Conservation (phyloP, 148 eudicot genomes). For the Silene latifolia region DNA sequence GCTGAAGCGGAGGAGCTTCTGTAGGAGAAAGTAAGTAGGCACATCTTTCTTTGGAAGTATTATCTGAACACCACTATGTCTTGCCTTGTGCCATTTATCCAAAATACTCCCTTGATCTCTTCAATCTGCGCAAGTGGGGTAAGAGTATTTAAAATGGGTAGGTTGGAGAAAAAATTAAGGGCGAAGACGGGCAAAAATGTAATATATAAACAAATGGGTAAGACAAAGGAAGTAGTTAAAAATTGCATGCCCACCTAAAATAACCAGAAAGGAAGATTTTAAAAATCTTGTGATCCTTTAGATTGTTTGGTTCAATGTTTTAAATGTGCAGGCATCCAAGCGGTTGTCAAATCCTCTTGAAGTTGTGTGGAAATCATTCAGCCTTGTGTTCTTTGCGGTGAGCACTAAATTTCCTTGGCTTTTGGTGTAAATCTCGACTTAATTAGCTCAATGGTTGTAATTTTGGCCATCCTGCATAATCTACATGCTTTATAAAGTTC, state of each 20-base stretch:
- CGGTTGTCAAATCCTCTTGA: conserved; percentile 75
- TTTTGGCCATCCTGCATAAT: not conserved
- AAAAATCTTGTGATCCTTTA: not conserved
- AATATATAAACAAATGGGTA: not conserved
- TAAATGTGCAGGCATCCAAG: conserved; percentile 51
- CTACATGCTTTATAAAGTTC: not conserved
- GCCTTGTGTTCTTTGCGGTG: conserved; percentile 91
- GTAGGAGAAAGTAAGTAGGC: conserved; percentile 64
- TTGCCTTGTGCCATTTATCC: too few relatives aligned
- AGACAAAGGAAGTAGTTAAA: not conserved
- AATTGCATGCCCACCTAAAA: not conserved
- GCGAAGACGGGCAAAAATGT: not conserved
- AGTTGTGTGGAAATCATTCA: conserved; percentile 88
- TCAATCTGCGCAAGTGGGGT: not conserved
- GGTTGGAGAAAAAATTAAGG: not conserved
- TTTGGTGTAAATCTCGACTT: not conserved
- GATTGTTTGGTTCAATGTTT: not conserved
- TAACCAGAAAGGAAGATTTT: not conserved
- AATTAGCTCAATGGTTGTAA: not conserved
- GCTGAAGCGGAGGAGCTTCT: conserved; percentile 93
- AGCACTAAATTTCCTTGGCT: conserved; percentile 33
- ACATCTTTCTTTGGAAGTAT: not conserved
- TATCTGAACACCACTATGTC: too few relatives aligned
- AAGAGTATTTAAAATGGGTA: not conserved
- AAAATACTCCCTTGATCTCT: not conserved